Percentiles rank a stretch among this genome's conserved stretches.
Conservation (phyloP, 495 filamentous ascomycete species). For the Cercophora scortea region DNA sequence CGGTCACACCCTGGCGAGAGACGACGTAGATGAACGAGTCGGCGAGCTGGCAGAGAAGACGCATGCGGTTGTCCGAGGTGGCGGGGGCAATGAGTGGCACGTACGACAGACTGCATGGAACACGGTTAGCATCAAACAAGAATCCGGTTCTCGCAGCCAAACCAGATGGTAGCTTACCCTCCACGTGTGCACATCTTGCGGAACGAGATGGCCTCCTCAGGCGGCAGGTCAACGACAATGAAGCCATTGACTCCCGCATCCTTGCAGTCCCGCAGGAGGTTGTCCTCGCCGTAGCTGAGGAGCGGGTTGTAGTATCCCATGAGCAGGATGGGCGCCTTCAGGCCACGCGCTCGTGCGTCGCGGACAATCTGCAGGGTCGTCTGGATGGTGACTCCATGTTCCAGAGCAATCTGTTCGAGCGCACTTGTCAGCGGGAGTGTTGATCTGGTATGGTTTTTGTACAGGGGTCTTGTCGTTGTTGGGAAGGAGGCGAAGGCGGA, state of each 20-base stretch:
- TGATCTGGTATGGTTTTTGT: not conserved
- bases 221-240: conserved; percentile 93
- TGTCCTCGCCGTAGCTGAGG: conserved; percentile 86
- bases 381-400: conserved; percentile 78
- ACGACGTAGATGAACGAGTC: conserved; percentile 99
- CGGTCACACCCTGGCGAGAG: conserved; percentile 94
- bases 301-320: conserved; percentile 99
- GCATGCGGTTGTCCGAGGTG: conserved; percentile 88
- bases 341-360: conserved; percentile 63
- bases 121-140: too few relatives aligned
- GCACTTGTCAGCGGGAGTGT: too few relatives aligned
- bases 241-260: conserved; percentile 90
- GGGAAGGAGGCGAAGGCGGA: not conserved
- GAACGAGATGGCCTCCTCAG: conserved; percentile 93
- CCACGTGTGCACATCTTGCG: conserved; percentile 69
- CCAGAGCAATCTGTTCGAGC: conserved; percentile 49
- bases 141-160: not conserved
- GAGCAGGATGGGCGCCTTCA: conserved; percentile 75
- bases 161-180: conserved; percentile 42
- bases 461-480: not conserved
- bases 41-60: conserved; percentile 89
- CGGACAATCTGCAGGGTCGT: conserved; percentile 72
- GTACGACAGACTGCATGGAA: conserved; percentile 61
- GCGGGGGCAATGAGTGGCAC: conserved; percentile 91
- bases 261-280: conserved; percentile 75